Base-by-base conservation (phyloP, 768 basidiomycete species). In the Scleroderma citrinum region DNA sequence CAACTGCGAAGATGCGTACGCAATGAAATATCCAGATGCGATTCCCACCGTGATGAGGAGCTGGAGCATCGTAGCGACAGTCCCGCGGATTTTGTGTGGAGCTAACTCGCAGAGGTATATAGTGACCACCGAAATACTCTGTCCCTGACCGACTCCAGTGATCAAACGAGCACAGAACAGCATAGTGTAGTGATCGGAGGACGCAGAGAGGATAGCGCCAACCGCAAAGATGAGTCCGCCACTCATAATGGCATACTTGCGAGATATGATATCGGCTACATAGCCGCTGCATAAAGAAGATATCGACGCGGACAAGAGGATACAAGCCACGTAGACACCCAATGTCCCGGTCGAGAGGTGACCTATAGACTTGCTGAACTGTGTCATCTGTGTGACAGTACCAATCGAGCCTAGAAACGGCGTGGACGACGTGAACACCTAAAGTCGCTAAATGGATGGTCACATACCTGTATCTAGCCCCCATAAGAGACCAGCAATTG, bases 91-190 rank as follows among this genome's bases (percentile, higher is more conserved):
- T 31, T 63, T 57, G 8, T 66, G 58, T 2, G 74, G 73, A n/a
- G 74, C 67, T 19, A 74, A 71, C 54, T 76, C 74, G 47, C 67
- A 66, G 1, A 65, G 59, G 46, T 71, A 71, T 29, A 69, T 66
- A 1, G 71, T 73, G 45, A 70, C 64, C 7, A 72, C 67, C 2
- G 71, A 71, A 37, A 74, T 62, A 53, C 73, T 73, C 12, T 76
- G 59, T 13, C 76, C 76, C 54, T 76, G 69, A n/a, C 72, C 74
- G 1, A 71, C 52, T 0, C 76, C 77, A 2, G 75, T 70, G 40
- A 78, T 59, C 17, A 73, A 68, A 11, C 77, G 64, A 1, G 72
- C 77, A 21, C 72, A 59, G 24, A 77, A 65, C 24, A 80, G 60
- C 49, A 69, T 58, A 12, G 64, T 54, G 7, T 77, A 63, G 5